Conservation (phyloP, 2,329 filamentous ascomycete species). For the Ophiocordyceps camponoti-leonardi region DNA sequence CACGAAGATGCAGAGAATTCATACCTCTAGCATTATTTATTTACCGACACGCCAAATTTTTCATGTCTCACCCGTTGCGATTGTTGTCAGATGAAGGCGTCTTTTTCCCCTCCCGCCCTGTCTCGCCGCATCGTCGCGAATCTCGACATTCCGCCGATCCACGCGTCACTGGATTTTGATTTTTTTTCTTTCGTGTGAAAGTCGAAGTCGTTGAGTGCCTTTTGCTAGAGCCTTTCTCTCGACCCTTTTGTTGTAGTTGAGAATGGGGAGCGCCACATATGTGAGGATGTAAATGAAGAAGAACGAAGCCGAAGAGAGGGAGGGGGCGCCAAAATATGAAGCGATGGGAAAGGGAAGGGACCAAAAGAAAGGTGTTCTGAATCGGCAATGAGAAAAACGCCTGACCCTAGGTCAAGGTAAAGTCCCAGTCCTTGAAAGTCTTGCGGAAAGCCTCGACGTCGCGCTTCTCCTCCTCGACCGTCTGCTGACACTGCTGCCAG, state of each 20-base stretch:
- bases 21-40: not conserved
- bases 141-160: not conserved
- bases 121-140: not conserved
- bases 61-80: not conserved
- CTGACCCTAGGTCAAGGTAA: slow-evolving; percentile 30
- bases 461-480: slow-evolving; percentile 55
- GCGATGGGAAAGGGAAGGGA: not conserved
- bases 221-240: not conserved
- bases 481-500: slow-evolving; percentile 76
- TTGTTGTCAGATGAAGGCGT: not conserved
- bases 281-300: too few relatives aligned
- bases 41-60: not conserved
- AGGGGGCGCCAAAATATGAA: too few relatives aligned
- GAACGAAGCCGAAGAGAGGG: not conserved
- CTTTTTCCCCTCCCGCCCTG: not conserved
- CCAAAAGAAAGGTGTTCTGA: not conserved
- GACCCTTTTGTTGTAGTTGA: not conserved
- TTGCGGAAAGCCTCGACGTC: slow-evolving; percentile 68
- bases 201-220: not conserved
- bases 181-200: not conserved
- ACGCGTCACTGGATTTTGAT: not conserved
- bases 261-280: not conserved
- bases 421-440: slow-evolving; percentile 77
- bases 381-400: not conserved
- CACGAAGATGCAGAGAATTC: not conserved